Base-by-base conservation (phyloP, 1,284 basidiomycete species). In the Ceratobasidium papillatum region DNA sequence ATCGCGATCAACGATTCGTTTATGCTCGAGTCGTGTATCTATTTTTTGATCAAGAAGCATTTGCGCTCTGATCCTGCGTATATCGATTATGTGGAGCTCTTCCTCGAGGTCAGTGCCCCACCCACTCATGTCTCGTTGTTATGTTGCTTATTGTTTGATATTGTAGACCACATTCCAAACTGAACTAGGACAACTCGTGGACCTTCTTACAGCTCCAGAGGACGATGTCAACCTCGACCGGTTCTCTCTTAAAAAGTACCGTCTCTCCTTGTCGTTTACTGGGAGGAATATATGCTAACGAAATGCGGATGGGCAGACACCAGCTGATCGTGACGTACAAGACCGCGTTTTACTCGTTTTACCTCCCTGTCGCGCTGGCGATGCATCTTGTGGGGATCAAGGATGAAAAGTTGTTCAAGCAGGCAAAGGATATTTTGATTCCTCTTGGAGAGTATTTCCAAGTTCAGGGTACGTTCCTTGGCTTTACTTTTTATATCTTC, bases 371-470 rank as follows among this genome's bases (percentile, higher is more conserved):
- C 77, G 96, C 96, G 7, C 90, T 97, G 76, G 96, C 96, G 27
- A 93, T 99, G 91, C 89, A 91, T 81, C 85, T 88, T 82, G 80
- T 87, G 78, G 89, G 90, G 73, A 89, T 98, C 79, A 89, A 90
- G 11, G 86, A 89, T 77, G 83, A 88, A 41, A 83, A 87, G 14
- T 90, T 94, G 3, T 99, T 95, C 86, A 87, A 92, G 74, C 83
- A 90, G 77, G 94, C 97, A 0, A 86, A 91, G 66, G 88, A 90
- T 64, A 97, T 99, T 81, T 89, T 99, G 62, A 85, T 99, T 72
- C 95, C 94, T 9, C 88, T 99, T 76, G 97, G 98, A 75, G 96
- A 98, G 83, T 99, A 99, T 85, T 99, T 99, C 90, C 97, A 99
- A 85, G 89, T 98, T 64, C 97, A 99, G 54, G 68, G 68, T 71